Evolutionary conservation across 208 protist species (phyloP), one percentile per base, ranked within the genome.

Genomic region (Wallacemonas rigidus): DNA sequence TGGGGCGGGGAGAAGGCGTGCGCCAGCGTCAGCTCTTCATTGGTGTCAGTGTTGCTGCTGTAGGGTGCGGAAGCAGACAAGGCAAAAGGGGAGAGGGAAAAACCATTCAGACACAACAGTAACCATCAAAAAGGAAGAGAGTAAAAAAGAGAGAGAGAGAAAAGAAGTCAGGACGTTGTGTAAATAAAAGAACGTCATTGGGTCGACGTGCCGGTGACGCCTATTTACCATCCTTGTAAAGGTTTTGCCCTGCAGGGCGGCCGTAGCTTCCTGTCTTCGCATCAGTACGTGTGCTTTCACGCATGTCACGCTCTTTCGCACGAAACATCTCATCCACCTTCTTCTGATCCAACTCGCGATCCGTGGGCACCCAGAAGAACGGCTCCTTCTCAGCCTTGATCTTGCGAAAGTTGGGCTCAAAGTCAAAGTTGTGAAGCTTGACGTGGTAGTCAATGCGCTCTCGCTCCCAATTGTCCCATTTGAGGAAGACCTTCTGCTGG

Each of bases 401-500:
- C 72, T 93, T 90, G 14, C 90, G 79, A 61, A 94, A 94, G 79
- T 97, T 97, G 8, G 92, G 90, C 76, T 97, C 90, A 82, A 82
- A 94, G 62, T 84, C 81, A 73, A 95, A 92, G 62, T 76, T 85
- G 76, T 95, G 84, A 40, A 95, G 75, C 80, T 97, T 97, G n/a
- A 93, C 74, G 71, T 95, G 86, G 75, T 94, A 97, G 78, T 97
- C 90, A 61, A 95, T 93, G 43, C 84, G 85, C 71, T 97, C 92
- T 7, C 92, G 81, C 80, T 97, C 90, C 92, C 92, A 97, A 71
- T 93, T 95, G 74, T 97, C 92, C 90, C 90, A 97, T 71, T 95
- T 95, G 53, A 97, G 82, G 69, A 92, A 94, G 12, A 94, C 81
- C 72, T 95, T 89, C 72, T 97, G 74, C 74, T 92, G 86, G 71